phyloP scores from a whole-genome alignment of 2,329 filamentous ascomycete species.

The Penicillium sp. region DNA sequence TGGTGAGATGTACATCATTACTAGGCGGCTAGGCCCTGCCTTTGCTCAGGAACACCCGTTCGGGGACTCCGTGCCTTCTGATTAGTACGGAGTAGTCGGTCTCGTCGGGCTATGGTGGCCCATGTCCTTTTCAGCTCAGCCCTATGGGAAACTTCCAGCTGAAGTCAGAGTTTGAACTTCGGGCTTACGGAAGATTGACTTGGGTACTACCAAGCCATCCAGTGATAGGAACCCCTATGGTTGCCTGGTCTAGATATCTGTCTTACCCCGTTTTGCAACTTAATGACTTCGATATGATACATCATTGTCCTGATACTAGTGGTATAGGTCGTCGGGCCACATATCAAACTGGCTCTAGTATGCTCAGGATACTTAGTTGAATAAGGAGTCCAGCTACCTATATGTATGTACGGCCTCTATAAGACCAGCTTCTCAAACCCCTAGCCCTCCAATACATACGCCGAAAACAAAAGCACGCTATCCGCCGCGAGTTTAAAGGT shows the following conservation, averaged over 20 bases:
- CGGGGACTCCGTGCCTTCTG: not conserved
- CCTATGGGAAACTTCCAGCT: not conserved
- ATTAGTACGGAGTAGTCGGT: not conserved
- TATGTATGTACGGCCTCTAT: not conserved
- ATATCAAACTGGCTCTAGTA: not conserved
- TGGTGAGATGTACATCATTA: not conserved
- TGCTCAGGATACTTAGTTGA: not conserved
- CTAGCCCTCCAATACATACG: not conserved
- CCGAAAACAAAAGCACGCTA: not conserved
- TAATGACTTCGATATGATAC: not conserved
- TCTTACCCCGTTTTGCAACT: not conserved
- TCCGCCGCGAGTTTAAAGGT: not conserved
- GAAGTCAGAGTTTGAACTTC: not conserved
- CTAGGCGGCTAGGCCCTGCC: not conserved
- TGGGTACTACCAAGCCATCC: not conserved
- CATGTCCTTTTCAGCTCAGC: not conserved
- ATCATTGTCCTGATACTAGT: not conserved
- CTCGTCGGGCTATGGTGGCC: not conserved
- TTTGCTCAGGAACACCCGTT: not conserved
- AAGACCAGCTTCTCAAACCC: not conserved
- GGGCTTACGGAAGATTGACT: not conserved
- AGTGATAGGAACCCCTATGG: not conserved
- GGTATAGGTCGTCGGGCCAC: not conserved
- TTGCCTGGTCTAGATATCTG: not conserved
- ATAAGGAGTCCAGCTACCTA: slow-evolving; percentile 4